These are phyloP conservation scores for Cordyceps tenuipes DNA, from an alignment of 2,329 filamentous ascomycete species.

Conservation along the genomic window DNA sequence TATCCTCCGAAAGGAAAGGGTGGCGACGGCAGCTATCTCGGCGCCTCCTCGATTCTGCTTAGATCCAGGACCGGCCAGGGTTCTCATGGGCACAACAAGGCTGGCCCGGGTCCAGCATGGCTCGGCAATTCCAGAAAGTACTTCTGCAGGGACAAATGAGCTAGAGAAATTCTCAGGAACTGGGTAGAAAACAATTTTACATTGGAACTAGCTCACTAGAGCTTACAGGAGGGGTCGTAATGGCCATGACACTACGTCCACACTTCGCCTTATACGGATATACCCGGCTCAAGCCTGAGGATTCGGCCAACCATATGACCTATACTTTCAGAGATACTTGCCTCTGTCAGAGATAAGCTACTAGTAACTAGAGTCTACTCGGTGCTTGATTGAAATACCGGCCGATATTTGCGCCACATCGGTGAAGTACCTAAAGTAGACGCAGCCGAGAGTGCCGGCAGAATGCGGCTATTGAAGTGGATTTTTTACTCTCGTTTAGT, in stretches of 20 bases:
- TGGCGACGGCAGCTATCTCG: not conserved
- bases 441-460: not conserved
- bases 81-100: not conserved
- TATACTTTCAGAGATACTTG: not conserved
- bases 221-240: not conserved
- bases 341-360: not conserved
- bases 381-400: not conserved
- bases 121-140: not conserved
- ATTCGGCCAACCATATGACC: not conserved
- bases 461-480: not conserved
- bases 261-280: not conserved
- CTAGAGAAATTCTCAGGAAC: not conserved
- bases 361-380: not conserved
- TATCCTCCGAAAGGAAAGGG: not conserved
- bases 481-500: not conserved
- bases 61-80: not conserved
- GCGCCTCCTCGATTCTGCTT: conserved; percentile 1
- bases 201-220: not conserved
- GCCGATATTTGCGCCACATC: not conserved
- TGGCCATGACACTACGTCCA: not conserved
- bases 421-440: conserved; percentile 1
- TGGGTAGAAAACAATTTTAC: not conserved
- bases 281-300: not conserved
- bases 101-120: not conserved
- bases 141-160: not conserved